phyloP scores from a whole-genome alignment of 306 rosid species.

The Cyamopsis tetragonoloba region DNA sequence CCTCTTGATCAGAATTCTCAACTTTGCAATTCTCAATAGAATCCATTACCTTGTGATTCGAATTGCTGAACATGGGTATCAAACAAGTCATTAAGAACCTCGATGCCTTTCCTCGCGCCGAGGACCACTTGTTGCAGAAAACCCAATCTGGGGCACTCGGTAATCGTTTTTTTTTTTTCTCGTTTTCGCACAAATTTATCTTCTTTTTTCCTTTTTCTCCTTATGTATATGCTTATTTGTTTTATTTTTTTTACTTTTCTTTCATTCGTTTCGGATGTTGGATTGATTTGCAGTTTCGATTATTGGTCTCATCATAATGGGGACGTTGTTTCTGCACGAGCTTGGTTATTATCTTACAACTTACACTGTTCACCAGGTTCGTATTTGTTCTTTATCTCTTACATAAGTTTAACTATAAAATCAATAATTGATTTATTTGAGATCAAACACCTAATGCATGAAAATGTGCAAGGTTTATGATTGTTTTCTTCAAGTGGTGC shows the following conservation, averaged over 20 bases:
- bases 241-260: neutral
- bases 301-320: slow-evolving; percentile 76
- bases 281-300: slow-evolving; percentile 53
- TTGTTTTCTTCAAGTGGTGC: no score
- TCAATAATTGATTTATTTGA: no score
- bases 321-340: slow-evolving; percentile 77
- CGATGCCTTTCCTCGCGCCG: slow-evolving; percentile 98
- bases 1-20: neutral
- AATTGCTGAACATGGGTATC: slow-evolving; percentile 50
- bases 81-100: slow-evolving; percentile 68
- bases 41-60: neutral
- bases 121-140: slow-evolving; percentile 86
- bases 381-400: neutral
- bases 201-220: neutral
- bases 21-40: neutral
- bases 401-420: neutral
- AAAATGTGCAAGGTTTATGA: no score
- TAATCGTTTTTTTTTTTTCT: slow-evolving; percentile 17
- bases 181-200: neutral
- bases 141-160: slow-evolving; percentile 98
- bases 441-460: no score
- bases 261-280: no score
- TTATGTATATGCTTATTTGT: neutral
- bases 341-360: slow-evolving; percentile 83
- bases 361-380: slow-evolving; percentile 84